A percentile compares a stretch with the other conserved stretches of the same genome.
Conservation (phyloP, 2,329 filamentous ascomycete species). For the Sclerotinia minor region DNA sequence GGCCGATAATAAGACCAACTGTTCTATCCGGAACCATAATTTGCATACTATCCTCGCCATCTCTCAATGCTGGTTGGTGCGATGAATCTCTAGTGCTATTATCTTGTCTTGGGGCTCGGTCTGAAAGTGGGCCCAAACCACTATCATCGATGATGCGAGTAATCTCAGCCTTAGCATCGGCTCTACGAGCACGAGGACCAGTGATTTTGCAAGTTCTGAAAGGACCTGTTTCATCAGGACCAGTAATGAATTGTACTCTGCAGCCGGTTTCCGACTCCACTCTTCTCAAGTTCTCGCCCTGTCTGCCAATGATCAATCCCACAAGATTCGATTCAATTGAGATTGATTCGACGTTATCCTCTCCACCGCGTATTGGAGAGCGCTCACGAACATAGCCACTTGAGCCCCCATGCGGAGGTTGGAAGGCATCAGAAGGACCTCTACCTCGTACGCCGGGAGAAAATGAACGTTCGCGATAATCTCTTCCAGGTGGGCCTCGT, state of each 20-base stretch:
- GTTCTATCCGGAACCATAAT: conserved; percentile 95
- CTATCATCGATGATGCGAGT: conserved; percentile 87
- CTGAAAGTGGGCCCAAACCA: conserved; percentile 53
- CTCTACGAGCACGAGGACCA: conserved; percentile 68
- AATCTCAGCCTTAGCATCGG: conserved; percentile 79
- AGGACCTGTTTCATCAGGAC: conserved; percentile 67
- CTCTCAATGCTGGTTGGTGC: conserved; percentile 57
- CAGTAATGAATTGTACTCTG: conserved; percentile 83
- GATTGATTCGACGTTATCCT: conserved; percentile 76
- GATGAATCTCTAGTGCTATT: conserved; percentile 38
- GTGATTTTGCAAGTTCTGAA: conserved; percentile 85
- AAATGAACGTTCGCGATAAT: conserved; percentile 70
- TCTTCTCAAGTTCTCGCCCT: conserved; percentile 83
- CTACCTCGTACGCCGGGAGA: conserved; percentile 62
- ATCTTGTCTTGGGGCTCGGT: conserved; percentile 42
- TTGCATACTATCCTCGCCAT: conserved; percentile 82
- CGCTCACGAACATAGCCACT: conserved; percentile 52
- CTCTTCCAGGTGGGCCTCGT: conserved; percentile 57
- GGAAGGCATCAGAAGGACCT: conserved; percentile 53
- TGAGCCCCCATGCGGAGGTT: conserved; percentile 57
- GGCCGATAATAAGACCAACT: conserved; percentile 90
- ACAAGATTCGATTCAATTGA: conserved; percentile 84
- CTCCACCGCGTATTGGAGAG: conserved; percentile 53
- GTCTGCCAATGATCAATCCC: conserved; percentile 85
- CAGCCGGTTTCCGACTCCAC: conserved; percentile 82